Evolutionary conservation across 495 filamentous ascomycete genomes (phyloP).

Genomic region (Margaritispora aquatica): DNA sequence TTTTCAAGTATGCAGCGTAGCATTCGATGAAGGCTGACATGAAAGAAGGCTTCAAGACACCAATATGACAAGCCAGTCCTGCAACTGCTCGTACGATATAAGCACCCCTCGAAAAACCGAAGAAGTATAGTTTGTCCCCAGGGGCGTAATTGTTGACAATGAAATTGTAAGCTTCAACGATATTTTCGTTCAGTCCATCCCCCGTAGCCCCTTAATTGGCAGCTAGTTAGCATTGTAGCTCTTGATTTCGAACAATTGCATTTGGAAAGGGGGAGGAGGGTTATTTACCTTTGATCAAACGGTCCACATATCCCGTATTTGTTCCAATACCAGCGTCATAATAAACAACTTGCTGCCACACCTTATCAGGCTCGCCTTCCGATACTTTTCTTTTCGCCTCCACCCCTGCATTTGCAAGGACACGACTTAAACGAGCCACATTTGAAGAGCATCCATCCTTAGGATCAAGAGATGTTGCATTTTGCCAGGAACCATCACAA

Average conservation of each 20-base stretch:
- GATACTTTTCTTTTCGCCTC: conserved; percentile 28
- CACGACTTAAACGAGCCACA: conserved; percentile 40
- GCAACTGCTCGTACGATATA: conserved; percentile 58
- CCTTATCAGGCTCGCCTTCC: conserved; percentile 22
- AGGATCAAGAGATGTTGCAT: not conserved
- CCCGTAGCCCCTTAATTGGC: conserved; percentile 41
- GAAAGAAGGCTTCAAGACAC: not conserved
- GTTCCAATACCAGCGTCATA: conserved; percentile 44
- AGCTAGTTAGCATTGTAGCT: not conserved
- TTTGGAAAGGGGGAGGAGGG: not conserved
- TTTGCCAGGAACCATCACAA: conserved; percentile 13
- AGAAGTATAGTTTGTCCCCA: conserved; percentile 62
- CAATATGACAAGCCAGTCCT: not conserved
- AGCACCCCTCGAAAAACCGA: conserved; percentile 67
- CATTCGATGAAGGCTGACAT: not conserved
- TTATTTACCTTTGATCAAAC: not conserved
- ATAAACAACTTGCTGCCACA: conserved; percentile 31
- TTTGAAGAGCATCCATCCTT: conserved; percentile 20
- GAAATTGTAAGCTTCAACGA: conserved; percentile 60
- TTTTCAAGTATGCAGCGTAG: not conserved
- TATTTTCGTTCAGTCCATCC: conserved; percentile 42
- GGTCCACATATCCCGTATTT: not conserved
- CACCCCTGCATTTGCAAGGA: conserved; percentile 20
- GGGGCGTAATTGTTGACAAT: conserved; percentile 59
- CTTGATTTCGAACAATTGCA: no score